Conservation (phyloP, 106 monocot genomes). For the Hemerocallis citrina region DNA sequence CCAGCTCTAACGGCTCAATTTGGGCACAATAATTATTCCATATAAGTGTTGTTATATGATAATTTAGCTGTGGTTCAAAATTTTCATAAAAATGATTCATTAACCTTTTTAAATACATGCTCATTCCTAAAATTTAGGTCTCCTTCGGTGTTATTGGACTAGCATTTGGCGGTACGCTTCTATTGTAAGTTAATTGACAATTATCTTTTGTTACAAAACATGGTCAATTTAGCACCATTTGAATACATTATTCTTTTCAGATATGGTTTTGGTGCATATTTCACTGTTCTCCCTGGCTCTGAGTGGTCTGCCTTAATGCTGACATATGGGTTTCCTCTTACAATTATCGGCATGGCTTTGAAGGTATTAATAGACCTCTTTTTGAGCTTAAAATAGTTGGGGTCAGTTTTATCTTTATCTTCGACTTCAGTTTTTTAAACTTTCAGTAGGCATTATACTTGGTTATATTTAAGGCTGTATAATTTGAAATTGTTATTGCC, state of each 20-base stretch:
- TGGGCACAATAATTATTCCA: no score
- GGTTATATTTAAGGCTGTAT: no score
- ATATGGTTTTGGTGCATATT: constrained; percentile 97
- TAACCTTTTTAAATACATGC: not conserved
- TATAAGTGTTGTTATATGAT: no score
- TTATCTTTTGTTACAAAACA: not conserved
- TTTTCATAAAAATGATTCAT: no score
- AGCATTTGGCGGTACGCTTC: constrained; percentile 56
- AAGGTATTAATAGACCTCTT: constrained; percentile 36
- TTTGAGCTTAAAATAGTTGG: not conserved
- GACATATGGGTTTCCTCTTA: constrained; percentile 96
- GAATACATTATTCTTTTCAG: constrained; percentile 24
- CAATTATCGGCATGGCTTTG: constrained; percentile 97
- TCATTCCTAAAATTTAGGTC: constrained; percentile 33
- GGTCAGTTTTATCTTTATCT: not conserved
- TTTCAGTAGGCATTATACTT: no score
- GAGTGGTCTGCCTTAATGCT: constrained; percentile 99
- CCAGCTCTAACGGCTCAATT: no score
- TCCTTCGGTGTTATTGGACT: constrained; percentile 92
- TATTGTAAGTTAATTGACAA: constrained; percentile 62
- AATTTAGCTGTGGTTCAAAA: no score
- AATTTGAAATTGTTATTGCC: no score
- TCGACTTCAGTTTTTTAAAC: no score
- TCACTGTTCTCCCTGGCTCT: constrained; percentile 83
- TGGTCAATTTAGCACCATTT: not conserved